Percentiles rank a stretch among this genome's conserved stretches.
These are phyloP conservation scores for Colletotrichum siamense DNA, from an alignment of 2,329 filamentous ascomycete genomes.

Conservation along the genomic window DNA sequence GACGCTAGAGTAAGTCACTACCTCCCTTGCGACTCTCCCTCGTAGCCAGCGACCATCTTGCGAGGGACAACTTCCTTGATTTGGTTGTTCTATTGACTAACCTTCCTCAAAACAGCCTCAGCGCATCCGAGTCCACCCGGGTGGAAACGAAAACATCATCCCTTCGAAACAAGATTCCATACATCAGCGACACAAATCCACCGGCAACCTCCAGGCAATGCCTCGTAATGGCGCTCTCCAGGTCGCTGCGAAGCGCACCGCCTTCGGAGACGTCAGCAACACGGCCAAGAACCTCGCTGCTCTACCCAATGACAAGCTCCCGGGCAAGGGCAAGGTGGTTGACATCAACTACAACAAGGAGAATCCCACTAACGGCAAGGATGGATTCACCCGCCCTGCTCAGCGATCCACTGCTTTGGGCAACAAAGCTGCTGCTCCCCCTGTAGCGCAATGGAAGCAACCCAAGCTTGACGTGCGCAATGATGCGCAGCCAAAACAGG, in stretches of 20 bases:
- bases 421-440: conserved; percentile 11
- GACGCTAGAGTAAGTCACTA: conserved; percentile 25
- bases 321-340: conserved; percentile 39
- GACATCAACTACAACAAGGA: conserved; percentile 36
- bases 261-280: conserved; percentile 85
- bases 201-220: conserved; percentile 61
- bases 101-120: conserved; percentile 36
- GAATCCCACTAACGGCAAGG: conserved; percentile 27
- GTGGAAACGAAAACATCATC: conserved; percentile 72
- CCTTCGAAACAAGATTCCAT: conserved; percentile 63
- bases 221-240: conserved; percentile 62
- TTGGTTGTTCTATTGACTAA: neutral
- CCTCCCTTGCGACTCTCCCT: neutral
- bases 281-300: conserved; percentile 45
- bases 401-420: conserved; percentile 20
- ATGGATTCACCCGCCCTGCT: conserved; percentile 25
- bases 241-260: conserved; percentile 74
- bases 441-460: conserved; percentile 16
- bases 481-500: conserved; percentile 12
- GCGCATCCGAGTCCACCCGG: conserved; percentile 52
- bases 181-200: conserved; percentile 85
- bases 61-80: neutral
- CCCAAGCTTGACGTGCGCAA: conserved; percentile 10
- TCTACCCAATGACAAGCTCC: conserved; percentile 25
- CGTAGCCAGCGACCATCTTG: neutral